Conservation (phyloP, 148 eudicot species). For the Silene uniflora region DNA sequence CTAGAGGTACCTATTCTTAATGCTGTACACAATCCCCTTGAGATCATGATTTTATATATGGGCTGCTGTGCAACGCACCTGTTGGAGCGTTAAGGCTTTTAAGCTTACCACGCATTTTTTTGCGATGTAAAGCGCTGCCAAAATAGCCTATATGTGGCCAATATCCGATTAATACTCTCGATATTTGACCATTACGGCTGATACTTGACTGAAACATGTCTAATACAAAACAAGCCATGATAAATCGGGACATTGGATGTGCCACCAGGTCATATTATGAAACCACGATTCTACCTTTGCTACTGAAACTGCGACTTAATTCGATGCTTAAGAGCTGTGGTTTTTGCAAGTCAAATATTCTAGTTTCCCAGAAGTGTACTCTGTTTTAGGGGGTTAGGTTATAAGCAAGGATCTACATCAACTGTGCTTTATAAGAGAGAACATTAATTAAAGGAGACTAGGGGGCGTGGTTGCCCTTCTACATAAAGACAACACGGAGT, state of each 20-base stretch:
- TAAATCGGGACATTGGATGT: neutral
- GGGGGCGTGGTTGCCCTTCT: neutral
- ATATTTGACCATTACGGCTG: neutral
- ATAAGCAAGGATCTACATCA: neutral
- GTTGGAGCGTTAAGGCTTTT: neutral
- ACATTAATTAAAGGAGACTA: neutral
- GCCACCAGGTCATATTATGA: neutral
- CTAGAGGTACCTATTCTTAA: conserved; percentile 59
- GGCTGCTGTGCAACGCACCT: neutral
- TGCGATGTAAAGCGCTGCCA: neutral
- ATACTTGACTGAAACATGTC: neutral
- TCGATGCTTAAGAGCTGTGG: neutral
- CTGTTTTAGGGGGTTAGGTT: conserved; percentile 1
- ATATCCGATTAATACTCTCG: neutral
- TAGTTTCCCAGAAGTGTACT: neutral
- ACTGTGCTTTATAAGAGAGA: neutral
- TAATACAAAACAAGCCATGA: neutral
- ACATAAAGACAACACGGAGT: neutral
- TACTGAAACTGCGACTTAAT: neutral
- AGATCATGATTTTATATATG: neutral
- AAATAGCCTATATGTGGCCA: neutral
- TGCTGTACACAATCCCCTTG: neutral
- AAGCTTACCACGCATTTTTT: neutral
- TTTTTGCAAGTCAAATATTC: neutral
- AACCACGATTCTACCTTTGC: neutral